Percentiles rank a stretch among this genome's conserved stretches.
phyloP scores from a whole-genome alignment of 306 rosid genomes.

The Quercus bicolor region DNA sequence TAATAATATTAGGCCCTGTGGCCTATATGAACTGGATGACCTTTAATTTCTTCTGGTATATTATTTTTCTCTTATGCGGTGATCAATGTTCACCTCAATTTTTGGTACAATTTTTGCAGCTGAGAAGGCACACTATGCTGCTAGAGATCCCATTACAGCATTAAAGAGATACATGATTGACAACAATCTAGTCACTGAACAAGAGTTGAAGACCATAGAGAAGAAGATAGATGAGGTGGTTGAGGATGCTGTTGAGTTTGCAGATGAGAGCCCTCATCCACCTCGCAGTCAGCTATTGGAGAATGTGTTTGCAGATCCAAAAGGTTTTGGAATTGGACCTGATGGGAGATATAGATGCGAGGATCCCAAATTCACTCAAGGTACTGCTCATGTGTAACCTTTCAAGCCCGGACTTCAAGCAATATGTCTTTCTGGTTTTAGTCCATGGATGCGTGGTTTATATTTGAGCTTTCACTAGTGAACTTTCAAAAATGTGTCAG shows the following conservation, averaged over 20 bases:
- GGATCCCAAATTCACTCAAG: slow-evolving; percentile 96
- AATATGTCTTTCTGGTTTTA: slow-evolving; percentile 13
- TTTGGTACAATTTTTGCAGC: slow-evolving; percentile 47
- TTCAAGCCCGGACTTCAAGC: slow-evolving; percentile 1
- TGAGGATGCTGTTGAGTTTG: slow-evolving; percentile 84
- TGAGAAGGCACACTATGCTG: slow-evolving; percentile 90
- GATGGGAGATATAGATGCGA: slow-evolving; percentile 96
- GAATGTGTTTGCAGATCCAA: slow-evolving; percentile 97
- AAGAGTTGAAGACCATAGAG: slow-evolving; percentile 73
- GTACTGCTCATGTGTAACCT: slow-evolving; percentile 88
- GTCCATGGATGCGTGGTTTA: slow-evolving; percentile 39
- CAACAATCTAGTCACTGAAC: slow-evolving; percentile 67
- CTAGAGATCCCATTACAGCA: slow-evolving; percentile 86
- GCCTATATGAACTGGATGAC: neutral
- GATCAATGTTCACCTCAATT: neutral
- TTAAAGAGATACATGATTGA: slow-evolving; percentile 71
- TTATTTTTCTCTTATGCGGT: slow-evolving; percentile 2
- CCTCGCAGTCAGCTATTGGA: slow-evolving; percentile 88
- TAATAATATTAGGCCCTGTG: neutral
- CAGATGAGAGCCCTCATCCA: slow-evolving; percentile 84
- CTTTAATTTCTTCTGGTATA: neutral
- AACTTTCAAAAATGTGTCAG: slow-evolving; percentile 28
- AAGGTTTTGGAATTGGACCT: slow-evolving; percentile 96
- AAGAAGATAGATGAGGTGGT: slow-evolving; percentile 77
- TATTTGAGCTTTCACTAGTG: slow-evolving; percentile 28